Base-by-base conservation (phyloP, 768 basidiomycete genomes). In the Suillus cothurnatus region DNA sequence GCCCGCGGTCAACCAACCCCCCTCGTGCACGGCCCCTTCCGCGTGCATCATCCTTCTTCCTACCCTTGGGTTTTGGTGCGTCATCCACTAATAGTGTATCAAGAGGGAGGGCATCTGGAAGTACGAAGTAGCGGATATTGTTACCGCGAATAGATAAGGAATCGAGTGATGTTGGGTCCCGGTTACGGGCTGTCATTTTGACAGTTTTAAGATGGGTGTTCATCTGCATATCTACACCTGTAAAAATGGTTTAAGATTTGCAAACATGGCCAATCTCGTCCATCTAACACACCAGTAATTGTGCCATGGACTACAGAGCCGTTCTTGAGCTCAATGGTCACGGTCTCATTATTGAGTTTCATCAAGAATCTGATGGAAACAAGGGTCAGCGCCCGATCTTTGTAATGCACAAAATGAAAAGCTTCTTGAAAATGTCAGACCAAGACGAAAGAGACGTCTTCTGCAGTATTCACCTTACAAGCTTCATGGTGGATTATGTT, bases 311-410 rank as follows among this genome's bases (percentile, higher is more conserved):
- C 90, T 61, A 95, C 81, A 0, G 94, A 94, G 34, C 97, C 97
- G 72, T 99, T 98, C 81, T 99, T 99, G 71, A 99, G 86, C 83
- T 99, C 96, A 77, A 99, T 87, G 68, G 96, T 94, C 71, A 98
- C 95, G 68, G 97, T 96, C 85, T 99, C 97, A 77, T 98, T 98
- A 86, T 97, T 97, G 81, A 99, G 81, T 85, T 99, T 99, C 97
- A 99, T 99, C 84, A 97, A 87, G 82, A 97, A 98, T 78, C 94
- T 97, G 74, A 36, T 63, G 41, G 38, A 67, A 68, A 50, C 53
- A 70, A 66, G 67, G 65, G 64, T 74, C 73, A 74, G 71, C 52
- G 50, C 63, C 63, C 6, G 34, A 31, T n/a, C 26, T 58, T 70
- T 58, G 53, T 41, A 47, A 65, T 45, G 14, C 31, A 23, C 58